Conservation (phyloP, 163 green algal genomes). For the Coccomyxa subellipsoidea region DNA sequence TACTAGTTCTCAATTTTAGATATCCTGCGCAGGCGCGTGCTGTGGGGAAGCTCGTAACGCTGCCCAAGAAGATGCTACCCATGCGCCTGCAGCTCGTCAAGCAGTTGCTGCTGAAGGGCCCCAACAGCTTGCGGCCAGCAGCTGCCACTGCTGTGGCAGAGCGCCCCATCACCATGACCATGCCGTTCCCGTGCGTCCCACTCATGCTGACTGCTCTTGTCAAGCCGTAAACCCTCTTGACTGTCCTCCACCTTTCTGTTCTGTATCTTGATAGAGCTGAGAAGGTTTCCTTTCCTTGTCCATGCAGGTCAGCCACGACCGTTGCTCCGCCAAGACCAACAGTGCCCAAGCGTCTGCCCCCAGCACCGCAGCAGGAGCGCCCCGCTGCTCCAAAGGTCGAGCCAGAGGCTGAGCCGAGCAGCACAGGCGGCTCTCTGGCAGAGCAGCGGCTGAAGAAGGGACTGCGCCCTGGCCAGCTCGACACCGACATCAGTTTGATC, state of each 20-base stretch:
- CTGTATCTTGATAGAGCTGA: too few relatives aligned
- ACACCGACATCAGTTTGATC: conserved; percentile 23
- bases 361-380: not conserved
- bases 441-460: conserved; percentile 14
- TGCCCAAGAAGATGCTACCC: conserved; percentile 62
- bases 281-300: too few relatives aligned
- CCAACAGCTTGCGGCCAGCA: conserved; percentile 1
- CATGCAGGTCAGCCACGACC: not conserved
- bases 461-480: conserved; percentile 35
- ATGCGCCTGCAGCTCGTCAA: conserved; percentile 42
- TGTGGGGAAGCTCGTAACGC: conserved; percentile 27
- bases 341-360: not conserved
- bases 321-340: not conserved
- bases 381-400: not conserved
- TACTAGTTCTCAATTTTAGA: too few relatives aligned
- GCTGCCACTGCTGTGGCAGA: not conserved
- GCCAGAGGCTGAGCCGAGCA: not conserved
- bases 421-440: not conserved
- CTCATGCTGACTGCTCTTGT: too few relatives aligned
- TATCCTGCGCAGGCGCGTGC: not conserved
- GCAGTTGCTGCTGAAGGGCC: conserved; percentile 13
- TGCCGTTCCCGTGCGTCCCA: not conserved
- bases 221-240: too few relatives aligned
- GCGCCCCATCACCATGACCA: not conserved
- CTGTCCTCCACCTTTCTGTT: too few relatives aligned